These are phyloP conservation scores for Pleoardoris graminearum DNA, from an alignment of 2,329 filamentous ascomycete species.

Conservation along the genomic window DNA sequence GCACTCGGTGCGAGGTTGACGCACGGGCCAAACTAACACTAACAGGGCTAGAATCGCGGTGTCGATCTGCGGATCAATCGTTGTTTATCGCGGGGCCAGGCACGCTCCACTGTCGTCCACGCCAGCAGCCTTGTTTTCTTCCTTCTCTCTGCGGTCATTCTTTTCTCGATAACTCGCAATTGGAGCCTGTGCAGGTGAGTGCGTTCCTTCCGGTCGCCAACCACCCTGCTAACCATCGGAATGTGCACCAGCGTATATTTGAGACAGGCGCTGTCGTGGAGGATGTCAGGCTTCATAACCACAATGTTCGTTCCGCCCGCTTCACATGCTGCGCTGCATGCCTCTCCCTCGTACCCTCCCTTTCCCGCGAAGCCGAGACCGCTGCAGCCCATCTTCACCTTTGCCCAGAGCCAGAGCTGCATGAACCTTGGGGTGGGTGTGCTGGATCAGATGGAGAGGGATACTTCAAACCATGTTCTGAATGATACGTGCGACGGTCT, in stretches of 20 bases:
- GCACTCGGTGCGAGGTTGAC: no score
- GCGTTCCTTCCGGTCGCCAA: constrained; percentile 25
- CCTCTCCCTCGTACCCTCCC: constrained; percentile 32
- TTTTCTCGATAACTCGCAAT: background rate
- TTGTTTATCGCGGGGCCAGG: constrained; percentile 30
- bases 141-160: constrained; percentile 8
- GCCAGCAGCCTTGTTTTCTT: background rate
- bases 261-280: constrained; percentile 25
- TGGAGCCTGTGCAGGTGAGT: constrained; percentile 13
- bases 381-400: constrained; percentile 50
- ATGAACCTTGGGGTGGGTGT: constrained; percentile 29
- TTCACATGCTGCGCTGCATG: constrained; percentile 21
- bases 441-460: constrained; percentile 19
- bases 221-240: constrained; percentile 41
- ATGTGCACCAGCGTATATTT: constrained; percentile 34
- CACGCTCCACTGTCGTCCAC: background rate
- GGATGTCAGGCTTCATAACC: constrained; percentile 78
- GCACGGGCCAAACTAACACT: no score
- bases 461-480: constrained; percentile 14
- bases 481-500: constrained; percentile 16
- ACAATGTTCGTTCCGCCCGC: constrained; percentile 68
- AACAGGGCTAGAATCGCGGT: constrained; percentile 2
- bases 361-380: constrained; percentile 41
- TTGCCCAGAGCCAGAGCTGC: constrained; percentile 50
- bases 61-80: no score